Evolutionary conservation across 2,329 filamentous ascomycete genomes (phyloP), one percentile per base, ranked within the genome.

Genomic region (Thermoascus crustaceus): DNA sequence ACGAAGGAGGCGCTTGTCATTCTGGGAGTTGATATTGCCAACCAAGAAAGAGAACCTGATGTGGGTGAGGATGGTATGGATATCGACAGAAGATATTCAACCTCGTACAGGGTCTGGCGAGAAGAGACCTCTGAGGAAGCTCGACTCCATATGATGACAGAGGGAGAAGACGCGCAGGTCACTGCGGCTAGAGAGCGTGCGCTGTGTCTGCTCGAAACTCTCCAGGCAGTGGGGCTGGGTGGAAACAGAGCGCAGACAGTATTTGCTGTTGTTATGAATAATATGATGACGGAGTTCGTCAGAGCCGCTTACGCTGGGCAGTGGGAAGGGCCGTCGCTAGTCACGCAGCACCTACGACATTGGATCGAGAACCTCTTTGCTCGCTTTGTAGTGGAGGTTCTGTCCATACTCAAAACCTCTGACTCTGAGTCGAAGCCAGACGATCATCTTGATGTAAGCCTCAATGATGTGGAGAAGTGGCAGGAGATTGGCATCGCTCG

Each of bases 281-380:
- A 68, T 22, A 57, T 78, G 43, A 61, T 81, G 44, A 70, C 70
- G 26, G 66, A 70, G 8, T 75, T 75, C 44, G 67, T 80, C 14
- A 62, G 63, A 19, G 67, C 71, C 31, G 66, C 68, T n/a, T 78
- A 76, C 47, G 61, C 73, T 29, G 67, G 72, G 2, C 65, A 75
- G 40, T 80, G 76, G 75, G 66, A 64, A 34, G 60, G 67, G 0
- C 67, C 66, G 19, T 63, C 64, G 7, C 59, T 64, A 7, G 65
- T 71, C 4, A 58, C 67, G 7, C 58, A 65, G 18, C 68, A 71
- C 38, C 52, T 80, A 34, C 64, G 64, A 25, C 52, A 66, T 21
- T 81, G 76, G 76, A 57, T 78, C 17, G 61, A 69, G 30, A 65
- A 74, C 33, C 60, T 69, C 2, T 75, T 78, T 43, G 62, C 67